Conservation (phyloP, 176 grass and related monocot genomes). For the Calamus simplicifolius region DNA sequence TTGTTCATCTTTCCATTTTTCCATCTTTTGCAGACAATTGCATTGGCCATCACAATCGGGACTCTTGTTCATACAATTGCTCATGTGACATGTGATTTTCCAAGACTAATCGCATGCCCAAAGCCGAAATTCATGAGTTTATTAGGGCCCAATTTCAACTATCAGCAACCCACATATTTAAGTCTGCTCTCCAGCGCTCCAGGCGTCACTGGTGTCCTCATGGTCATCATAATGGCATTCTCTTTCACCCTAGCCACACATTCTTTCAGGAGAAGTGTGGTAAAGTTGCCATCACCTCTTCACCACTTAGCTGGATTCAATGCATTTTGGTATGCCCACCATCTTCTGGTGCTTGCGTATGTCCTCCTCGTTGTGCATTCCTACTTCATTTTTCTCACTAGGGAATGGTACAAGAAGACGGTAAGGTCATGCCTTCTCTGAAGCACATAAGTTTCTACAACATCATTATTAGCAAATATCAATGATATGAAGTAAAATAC, state of each 20-base stretch:
- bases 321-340: conserved; percentile 98
- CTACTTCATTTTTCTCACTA: conserved; percentile 94
- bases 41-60: conserved; percentile 46
- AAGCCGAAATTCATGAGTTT: conserved; percentile 49
- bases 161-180: conserved; percentile 70
- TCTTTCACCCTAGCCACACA: conserved; percentile 90
- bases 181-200: conserved; percentile 55
- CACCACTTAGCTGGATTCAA: conserved; percentile 97
- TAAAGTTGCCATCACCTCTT: conserved; percentile 79
- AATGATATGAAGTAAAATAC: too few species aligned
- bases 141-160: conserved; percentile 57
- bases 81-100: conserved; percentile 91
- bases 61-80: conserved; percentile 60
- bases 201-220: conserved; percentile 81
- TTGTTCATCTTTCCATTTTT: too few species aligned
- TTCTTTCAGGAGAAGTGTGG: conserved; percentile 77
- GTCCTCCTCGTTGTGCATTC: conserved; percentile 81
- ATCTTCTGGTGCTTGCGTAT: conserved; percentile 76
- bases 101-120: conserved; percentile 58
- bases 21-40: conserved; percentile 35
- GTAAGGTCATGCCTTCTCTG: conserved; percentile 29
- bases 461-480: too few species aligned
- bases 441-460: background rate
- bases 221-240: conserved; percentile 95
- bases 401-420: conserved; percentile 91